A percentile compares a stretch with the other conserved stretches of the same genome.
These are phyloP conservation scores for Annona squamosa DNA, from an alignment of 164 flowering plant genomes.

Conservation along the genomic window DNA sequence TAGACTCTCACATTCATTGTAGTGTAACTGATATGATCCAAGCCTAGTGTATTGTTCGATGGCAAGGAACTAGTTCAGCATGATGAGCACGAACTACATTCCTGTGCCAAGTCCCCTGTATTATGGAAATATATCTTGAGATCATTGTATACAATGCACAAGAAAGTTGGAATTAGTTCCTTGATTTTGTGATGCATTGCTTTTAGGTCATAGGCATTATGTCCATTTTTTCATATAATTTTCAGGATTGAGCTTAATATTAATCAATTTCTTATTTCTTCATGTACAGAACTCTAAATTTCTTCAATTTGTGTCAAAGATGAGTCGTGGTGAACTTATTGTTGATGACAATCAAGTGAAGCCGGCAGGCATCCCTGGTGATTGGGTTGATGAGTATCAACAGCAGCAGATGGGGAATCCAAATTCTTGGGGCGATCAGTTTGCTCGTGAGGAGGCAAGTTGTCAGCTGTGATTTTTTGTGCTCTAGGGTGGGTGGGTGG, in stretches of 20 bases:
- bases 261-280: conserved; percentile 2
- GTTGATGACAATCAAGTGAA: conserved; percentile 91
- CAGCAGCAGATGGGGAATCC: conserved; percentile 47
- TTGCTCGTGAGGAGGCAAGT: conserved; percentile 47
- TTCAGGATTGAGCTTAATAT: neutral
- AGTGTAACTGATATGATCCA: too few species aligned
- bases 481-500: too few species aligned
- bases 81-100: too few species aligned
- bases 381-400: conserved; percentile 85
- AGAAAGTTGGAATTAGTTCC: too few species aligned
- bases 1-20: too few species aligned
- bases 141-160: too few species aligned
- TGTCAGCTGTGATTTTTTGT: neutral
- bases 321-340: conserved; percentile 96
- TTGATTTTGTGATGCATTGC: too few species aligned
- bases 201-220: too few species aligned
- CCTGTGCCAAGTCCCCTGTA: too few species aligned
- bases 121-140: too few species aligned
- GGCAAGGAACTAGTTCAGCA: too few species aligned
- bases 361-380: conserved; percentile 40
- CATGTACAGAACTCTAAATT: conserved; percentile 78
- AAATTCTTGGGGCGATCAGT: conserved; percentile 71
- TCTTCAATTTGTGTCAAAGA: conserved; percentile 94
- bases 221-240: neutral
- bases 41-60: too few species aligned